A percentile compares a stretch with the other conserved stretches of the same genome.
These are phyloP conservation scores for Psilocybe tampanensis DNA, from an alignment of 768 basidiomycete genomes.

Conservation along the genomic window DNA sequence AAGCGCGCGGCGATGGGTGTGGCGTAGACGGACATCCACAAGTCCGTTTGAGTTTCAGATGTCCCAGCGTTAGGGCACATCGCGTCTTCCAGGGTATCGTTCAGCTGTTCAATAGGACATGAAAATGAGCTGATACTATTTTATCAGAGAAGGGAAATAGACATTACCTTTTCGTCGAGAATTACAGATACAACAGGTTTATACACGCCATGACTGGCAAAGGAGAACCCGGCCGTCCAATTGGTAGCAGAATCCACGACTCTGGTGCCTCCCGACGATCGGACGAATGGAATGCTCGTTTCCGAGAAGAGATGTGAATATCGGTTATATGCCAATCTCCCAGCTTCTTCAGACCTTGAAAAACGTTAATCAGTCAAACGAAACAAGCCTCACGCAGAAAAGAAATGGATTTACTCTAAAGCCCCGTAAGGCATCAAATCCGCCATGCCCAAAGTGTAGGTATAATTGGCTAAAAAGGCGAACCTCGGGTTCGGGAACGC, in stretches of 20 bases:
- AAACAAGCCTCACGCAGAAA: not conserved
- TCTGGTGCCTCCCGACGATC: conserved; percentile 50
- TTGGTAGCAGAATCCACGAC: conserved; percentile 74
- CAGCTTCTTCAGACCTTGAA: conserved; percentile 45
- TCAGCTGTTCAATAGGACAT: conserved; percentile 38
- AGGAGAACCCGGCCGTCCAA: conserved; percentile 70
- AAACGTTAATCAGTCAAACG: not conserved
- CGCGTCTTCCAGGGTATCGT: conserved; percentile 68
- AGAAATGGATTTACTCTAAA: conserved; percentile 52
- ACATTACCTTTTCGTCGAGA: conserved; percentile 51
- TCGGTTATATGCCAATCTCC: conserved; percentile 50
- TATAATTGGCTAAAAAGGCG: conserved; percentile 58
- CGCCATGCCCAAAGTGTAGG: conserved; percentile 57
- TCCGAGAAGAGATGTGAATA: conserved; percentile 51
- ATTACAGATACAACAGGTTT: conserved; percentile 56
- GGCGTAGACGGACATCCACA: conserved; percentile 62
- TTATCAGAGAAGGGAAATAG: not conserved
- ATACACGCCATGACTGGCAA: conserved; percentile 47
- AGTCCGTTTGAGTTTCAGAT: conserved; percentile 41
- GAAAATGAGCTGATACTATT: not conserved
- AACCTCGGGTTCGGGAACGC: conserved; percentile 47
- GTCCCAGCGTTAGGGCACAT: conserved; percentile 63
- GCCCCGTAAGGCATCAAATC: conserved; percentile 72
- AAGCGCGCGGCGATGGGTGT: conserved; percentile 59
- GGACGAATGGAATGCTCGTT: conserved; percentile 50